Evolutionary conservation across 352 stramenopile species (phyloP), one percentile per base, ranked within the genome.

Genomic region (Thraustotheca clavata): DNA sequence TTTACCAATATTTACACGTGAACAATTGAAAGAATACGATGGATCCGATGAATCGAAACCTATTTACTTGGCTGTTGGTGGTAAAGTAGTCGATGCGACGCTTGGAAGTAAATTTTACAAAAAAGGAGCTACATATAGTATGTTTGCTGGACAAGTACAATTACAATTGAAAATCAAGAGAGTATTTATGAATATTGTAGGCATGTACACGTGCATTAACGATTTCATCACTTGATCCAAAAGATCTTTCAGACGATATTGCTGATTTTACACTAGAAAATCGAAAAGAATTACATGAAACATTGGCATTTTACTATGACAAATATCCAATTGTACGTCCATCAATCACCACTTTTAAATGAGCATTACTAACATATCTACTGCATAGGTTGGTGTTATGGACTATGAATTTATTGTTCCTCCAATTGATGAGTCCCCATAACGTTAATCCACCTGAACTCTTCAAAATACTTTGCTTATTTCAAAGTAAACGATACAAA

Each of bases 271-370:
- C 75, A 20, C 76, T 86, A 8, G 80, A 81, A 35, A 74, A 88
- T 50, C 60, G 61, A 29, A 70, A 80, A 62, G 80, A 88, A 38
- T 68, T 89, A 38, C 70, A 77, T 16, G 76, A 87, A 59, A 92
- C 77, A n/a, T 75, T 80, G 36, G 68, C 71, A 46, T 92, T 90
- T 52, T 92, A 92, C 72, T 79, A 84, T 68, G 79, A 87, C 60
- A 92, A 92, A 67, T 92, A 92, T 66, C 83, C 83, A n/a, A 76
- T 85, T 34, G 83, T 91, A 82, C 47, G 77, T 77, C n/a, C n/a
- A 8, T 22, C 32, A 12, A 52, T 46, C 33, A 14, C 49, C 12
- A 59, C 2, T 9, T 18, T 24, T n/a, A n/a, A 14, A 11, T 31
- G 8, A 9, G 43, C 11, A 52, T 2, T 18, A 52, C 18, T 52